These are phyloP conservation scores for Ophiognomonia clavigignenti-juglandacearum DNA, from an alignment of 2,329 filamentous ascomycete species.

Conservation along the genomic window DNA sequence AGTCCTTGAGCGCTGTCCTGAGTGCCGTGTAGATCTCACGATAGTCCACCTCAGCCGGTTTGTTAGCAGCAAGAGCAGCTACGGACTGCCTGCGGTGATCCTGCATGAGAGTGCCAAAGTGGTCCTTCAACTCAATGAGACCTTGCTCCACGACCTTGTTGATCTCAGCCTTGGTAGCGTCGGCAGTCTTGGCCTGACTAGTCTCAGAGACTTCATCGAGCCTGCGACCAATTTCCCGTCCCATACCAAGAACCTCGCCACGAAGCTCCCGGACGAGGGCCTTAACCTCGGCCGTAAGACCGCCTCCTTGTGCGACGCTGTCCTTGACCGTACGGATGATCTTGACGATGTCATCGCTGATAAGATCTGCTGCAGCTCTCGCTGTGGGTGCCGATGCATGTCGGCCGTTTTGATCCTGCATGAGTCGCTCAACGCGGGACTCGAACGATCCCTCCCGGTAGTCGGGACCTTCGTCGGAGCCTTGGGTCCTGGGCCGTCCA, in stretches of 20 bases:
- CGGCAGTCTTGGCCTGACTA: constrained; percentile 40
- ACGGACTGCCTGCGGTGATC: constrained; percentile 69
- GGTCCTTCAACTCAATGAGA: constrained; percentile 74
- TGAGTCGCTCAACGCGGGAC: constrained; percentile 35
- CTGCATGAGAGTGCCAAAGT: constrained; percentile 74
- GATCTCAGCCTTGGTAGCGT: constrained; percentile 64
- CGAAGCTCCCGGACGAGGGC: constrained; percentile 82
- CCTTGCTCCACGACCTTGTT: constrained; percentile 74
- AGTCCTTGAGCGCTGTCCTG: constrained; percentile 66
- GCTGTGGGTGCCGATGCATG: constrained; percentile 40
- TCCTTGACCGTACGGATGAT: constrained; percentile 86
- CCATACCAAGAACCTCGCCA: constrained; percentile 92
- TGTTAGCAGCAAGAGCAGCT: constrained; percentile 53
- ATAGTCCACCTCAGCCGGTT: constrained; percentile 62
- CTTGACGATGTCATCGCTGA: constrained; percentile 75
- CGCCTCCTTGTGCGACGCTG: constrained; percentile 81
- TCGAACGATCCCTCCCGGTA: constrained; percentile 5
- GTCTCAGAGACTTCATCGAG: constrained; percentile 64
- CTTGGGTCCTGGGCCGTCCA: constrained; percentile 30
- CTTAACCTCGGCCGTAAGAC: constrained; percentile 88
- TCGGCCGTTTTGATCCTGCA: constrained; percentile 37
- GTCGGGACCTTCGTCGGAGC: constrained; percentile 35
- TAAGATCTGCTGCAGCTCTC: constrained; percentile 47
- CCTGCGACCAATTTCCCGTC: constrained; percentile 79
- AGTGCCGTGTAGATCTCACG: constrained; percentile 84